phyloP scores from a whole-genome alignment of 2,329 filamentous ascomycete species.

The Calonectria hongkongensis region DNA sequence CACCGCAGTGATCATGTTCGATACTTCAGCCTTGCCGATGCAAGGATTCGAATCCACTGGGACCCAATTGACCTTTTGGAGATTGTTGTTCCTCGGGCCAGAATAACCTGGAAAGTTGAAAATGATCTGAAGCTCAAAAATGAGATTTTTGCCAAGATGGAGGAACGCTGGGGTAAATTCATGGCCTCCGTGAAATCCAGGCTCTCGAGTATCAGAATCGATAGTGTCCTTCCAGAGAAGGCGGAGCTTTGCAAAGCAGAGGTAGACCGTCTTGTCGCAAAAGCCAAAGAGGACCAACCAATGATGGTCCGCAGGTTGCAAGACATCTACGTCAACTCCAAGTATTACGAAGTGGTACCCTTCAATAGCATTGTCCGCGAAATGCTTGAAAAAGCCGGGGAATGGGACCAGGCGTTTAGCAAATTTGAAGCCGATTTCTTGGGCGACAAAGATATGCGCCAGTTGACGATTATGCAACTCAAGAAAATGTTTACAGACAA shows the following conservation, averaged over 20 bases:
- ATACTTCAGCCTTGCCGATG: slow-evolving; percentile 92
- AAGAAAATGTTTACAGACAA: slow-evolving; percentile 97
- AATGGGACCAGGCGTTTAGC: slow-evolving; percentile 93
- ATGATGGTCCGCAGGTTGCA: slow-evolving; percentile 86
- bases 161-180: slow-evolving; percentile 89
- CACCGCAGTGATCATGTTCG: slow-evolving; percentile 93
- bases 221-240: slow-evolving; percentile 92
- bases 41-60: slow-evolving; percentile 92
- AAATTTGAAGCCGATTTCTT: slow-evolving; percentile 96
- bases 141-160: slow-evolving; percentile 87
- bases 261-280: slow-evolving; percentile 85
- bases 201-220: slow-evolving; percentile 90
- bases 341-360: slow-evolving; percentile 97
- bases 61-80: slow-evolving; percentile 95
- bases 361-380: slow-evolving; percentile 91
- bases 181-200: slow-evolving; percentile 90
- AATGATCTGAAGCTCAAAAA: slow-evolving; percentile 95
- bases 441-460: slow-evolving; percentile 95
- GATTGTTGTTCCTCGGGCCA: slow-evolving; percentile 91
- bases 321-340: slow-evolving; percentile 92
- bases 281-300: slow-evolving; percentile 88
- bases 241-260: slow-evolving; percentile 87
- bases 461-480: slow-evolving; percentile 92
- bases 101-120: slow-evolving; percentile 98
- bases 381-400: slow-evolving; percentile 93